Evolutionary conservation across 2,329 filamentous ascomycete genomes (phyloP), one percentile per base, ranked within the genome.

Genomic region (Sarocladium brachiariae): DNA sequence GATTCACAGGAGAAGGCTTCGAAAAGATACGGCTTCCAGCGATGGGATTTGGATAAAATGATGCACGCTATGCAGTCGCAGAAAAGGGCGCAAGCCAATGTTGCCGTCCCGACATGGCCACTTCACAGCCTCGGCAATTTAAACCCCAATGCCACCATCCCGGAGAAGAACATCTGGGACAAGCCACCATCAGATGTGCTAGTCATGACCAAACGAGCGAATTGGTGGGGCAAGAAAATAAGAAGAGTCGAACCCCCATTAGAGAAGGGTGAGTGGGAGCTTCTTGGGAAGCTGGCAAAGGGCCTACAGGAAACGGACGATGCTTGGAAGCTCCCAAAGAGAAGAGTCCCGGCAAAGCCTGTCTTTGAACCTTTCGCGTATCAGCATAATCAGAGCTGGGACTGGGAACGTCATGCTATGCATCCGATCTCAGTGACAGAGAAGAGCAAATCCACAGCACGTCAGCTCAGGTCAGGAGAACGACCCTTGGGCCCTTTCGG

Each of bases 211-310:
- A 75, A 75, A 53, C 58, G 66, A 43, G 71, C 67, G 24, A 67
- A 63, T 19, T 76, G 73, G 65, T 84, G 77, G 75, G 70, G 63
- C 33, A 51, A 51, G 3, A 58, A 69, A 14, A 64, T 73, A 1
- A 61, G 70, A 11, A 76, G 73, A 52, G 54, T 81, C 6, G 65
- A 79, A 57, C 76, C 78, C n/a, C 81, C 81, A 0, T 52, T 84
- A 14, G 70, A 70, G 6, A 64, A 61, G 24, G 65, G 67, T 16
- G 78, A 84, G 58, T 84, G 79, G 79, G 69, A 82, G 13, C 59
- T 72, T 13, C 62, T 84, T n/a, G 63, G 63, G n/a, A 62, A 64
- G 21, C 56, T 84, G 31, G 70, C 70, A 2, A 54, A 58, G 7
- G 79, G 74, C 1, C 63, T 64, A 23, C 69, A 70, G 9, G 60